Evolutionary conservation across 306 rosid genomes (phyloP), one percentile per base, ranked within the genome.

Genomic region (Vachellia pachyceras): DNA sequence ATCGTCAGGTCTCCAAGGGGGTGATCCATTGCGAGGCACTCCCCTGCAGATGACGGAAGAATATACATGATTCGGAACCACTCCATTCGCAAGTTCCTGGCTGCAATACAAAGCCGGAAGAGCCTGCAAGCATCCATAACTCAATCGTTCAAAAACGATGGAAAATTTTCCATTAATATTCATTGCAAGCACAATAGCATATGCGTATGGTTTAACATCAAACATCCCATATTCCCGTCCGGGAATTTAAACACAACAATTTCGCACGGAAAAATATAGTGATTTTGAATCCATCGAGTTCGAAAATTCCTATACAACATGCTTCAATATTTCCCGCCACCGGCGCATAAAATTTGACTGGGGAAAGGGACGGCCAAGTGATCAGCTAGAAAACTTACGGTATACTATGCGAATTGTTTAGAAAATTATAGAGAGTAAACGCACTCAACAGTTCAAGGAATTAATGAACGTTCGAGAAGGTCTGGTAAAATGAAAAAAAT

Each of bases 1-100:
- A 81, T 93, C 92, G 75, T 93, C 97, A 29, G 95, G 87, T 77
- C 95, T 90, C 92, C 92, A 93, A 18, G 94, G 95, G 35, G 95
- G 97, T 9, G 97, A 89, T 33, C 85, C 92, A 88, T 86, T 82
- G 69, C 80, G 89, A 50, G 94, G 90, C 49, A 78, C 55, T 47
- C 89, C 93, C 83, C 94, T 82, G 76, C 80, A 87, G 76, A 86
- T 85, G 88, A 85, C 79, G 15, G 94, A 69, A 5, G 95, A 77
- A 78, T 77, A 89, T 17, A 80, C 83, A 70, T 79, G 84, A 88
- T 78, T 89, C 29, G 90, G 85, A 75, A 81, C 73, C n/a, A 83
- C 82, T 50, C 82, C 91, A 66, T 79, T 86, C 71, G 89, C 90
- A 84, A 89, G 85, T 72, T 90, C 97, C 88, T 89, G 94, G 54